Evolutionary conservation across 2,329 filamentous ascomycete genomes (phyloP).

Genomic region (Karstenula rhodostoma): DNA sequence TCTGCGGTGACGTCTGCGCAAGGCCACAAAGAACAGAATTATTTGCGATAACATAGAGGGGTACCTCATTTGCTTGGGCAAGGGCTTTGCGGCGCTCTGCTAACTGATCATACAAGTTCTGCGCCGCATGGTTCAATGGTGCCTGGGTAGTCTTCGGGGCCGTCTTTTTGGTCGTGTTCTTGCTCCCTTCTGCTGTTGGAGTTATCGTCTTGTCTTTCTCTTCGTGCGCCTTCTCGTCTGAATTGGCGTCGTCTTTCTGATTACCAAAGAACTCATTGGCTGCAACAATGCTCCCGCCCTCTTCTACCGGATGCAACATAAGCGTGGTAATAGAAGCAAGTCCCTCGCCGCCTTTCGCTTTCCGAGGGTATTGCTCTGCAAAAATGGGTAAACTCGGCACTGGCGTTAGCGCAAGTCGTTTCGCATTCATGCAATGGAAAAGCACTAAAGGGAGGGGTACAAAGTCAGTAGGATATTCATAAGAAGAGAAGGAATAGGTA

Average conservation of each 20-base stretch:
- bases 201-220: not conserved
- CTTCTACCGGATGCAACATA: slow-evolving; percentile 27
- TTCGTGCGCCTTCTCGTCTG: not conserved
- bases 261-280: slow-evolving; percentile 33
- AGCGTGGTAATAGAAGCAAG: slow-evolving; percentile 25
- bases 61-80: slow-evolving; percentile 22
- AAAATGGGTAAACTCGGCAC: slow-evolving; percentile 34
- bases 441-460: no score
- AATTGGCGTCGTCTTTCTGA: slow-evolving; percentile 7
- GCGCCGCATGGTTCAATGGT: slow-evolving; percentile 23
- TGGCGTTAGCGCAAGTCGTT: slow-evolving; percentile 63
- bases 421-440: slow-evolving; percentile 74
- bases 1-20: slow-evolving; percentile 31
- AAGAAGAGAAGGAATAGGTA: no score
- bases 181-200: slow-evolving; percentile 4
- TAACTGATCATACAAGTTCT: slow-evolving; percentile 31
- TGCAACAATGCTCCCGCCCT: slow-evolving; percentile 23
- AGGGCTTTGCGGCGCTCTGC: slow-evolving; percentile 27
- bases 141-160: slow-evolving; percentile 2
- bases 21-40: slow-evolving; percentile 35
- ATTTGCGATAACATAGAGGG: slow-evolving; percentile 26
- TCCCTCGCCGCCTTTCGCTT: not conserved
- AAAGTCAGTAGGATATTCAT: no score
- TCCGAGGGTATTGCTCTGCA: slow-evolving; percentile 37
- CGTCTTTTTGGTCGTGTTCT: not conserved